These are phyloP conservation scores for Aspergillus sp. DNA, from an alignment of 2,329 filamentous ascomycete species.

Conservation along the genomic window DNA sequence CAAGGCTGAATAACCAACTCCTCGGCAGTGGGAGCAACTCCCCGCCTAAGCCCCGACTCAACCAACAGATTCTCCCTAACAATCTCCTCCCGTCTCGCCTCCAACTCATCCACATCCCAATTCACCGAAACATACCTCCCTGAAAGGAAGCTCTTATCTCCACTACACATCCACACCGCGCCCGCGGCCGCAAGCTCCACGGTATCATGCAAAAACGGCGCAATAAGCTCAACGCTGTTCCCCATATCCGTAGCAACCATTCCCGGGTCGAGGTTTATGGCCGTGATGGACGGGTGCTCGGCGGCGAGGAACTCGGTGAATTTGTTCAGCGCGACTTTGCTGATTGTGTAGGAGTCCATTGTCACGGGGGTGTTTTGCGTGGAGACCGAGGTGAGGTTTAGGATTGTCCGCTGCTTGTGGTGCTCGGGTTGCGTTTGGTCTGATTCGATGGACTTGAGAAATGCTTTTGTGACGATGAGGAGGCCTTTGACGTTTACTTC, in stretches of 20 bases:
- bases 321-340: conserved; percentile 40
- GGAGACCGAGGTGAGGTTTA: conserved; percentile 33
- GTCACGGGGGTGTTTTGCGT: conserved; percentile 24
- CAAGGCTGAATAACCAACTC: too few relatives aligned
- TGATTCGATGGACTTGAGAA: conserved; percentile 28
- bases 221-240: conserved; percentile 15
- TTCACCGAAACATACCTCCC: conserved; percentile 21
- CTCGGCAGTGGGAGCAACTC: too few relatives aligned
- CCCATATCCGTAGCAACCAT: conserved; percentile 32
- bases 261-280: conserved; percentile 40
- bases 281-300: conserved; percentile 40
- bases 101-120: conserved; percentile 26
- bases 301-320: conserved; percentile 36
- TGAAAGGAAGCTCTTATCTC: conserved; percentile 20
- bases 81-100: conserved; percentile 22
- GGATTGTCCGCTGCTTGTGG: conserved; percentile 31
- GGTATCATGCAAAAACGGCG: conserved; percentile 16
- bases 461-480: conserved; percentile 37
- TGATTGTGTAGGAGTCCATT: conserved; percentile 36
- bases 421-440: conserved; percentile 1
- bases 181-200: conserved; percentile 17
- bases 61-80: background rate
- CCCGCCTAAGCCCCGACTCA: too few relatives aligned
- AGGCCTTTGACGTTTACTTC: conserved; percentile 41
- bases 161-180: conserved; percentile 23